Base-by-base conservation (phyloP, 768 basidiomycete genomes). In the Guyanaporus albipodus region DNA sequence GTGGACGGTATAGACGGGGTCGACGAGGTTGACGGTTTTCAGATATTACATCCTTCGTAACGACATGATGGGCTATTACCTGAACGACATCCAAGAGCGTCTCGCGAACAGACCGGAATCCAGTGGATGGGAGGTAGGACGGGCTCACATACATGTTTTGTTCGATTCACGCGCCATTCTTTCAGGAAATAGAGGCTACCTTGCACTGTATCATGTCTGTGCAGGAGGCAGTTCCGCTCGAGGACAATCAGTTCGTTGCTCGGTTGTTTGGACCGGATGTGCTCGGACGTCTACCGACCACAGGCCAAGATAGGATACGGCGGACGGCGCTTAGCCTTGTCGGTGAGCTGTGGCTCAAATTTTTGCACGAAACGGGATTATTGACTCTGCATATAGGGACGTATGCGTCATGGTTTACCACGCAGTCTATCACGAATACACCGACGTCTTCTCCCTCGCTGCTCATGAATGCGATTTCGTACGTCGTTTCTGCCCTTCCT, bases 41-140 rank as follows among this genome's bases (percentile, higher is more conserved):
- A 90, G 87, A 19, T 95, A 85, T 57, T 96, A 95, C 61, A 79
- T 95, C 26, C 73, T 96, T 3, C 81, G 91, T 32, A 81, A 88
- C 42, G 83, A 91, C 41, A 86, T 95, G 81, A 73, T 95, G 26
- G 75, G 71, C 1, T 85, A 75, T 58, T 81, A 86, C 52, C 70
- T 91, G 31, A 73, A 75, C 21, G 81, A 85, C 36, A 71, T 88
- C 14, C 63, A 70, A 12, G 75, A 81, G 39, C 74, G 78, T 28
- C 67, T 93, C 11, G 66, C 72, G 1, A 57, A 67, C 6, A 59
- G 61, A 29, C 66, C 69, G 27, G 74, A 76, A 36, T 61, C 60
- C 7, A 72, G 70, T 51, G 78, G 78, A 27, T 93, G 90, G 90
- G 86, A 92, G 79, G 92, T 88, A 42, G 41, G 70, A 41, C 8